Base-by-base conservation (phyloP, 1,139 yeast genomes). In the Nadsonia starkeyi-henricii region DNA sequence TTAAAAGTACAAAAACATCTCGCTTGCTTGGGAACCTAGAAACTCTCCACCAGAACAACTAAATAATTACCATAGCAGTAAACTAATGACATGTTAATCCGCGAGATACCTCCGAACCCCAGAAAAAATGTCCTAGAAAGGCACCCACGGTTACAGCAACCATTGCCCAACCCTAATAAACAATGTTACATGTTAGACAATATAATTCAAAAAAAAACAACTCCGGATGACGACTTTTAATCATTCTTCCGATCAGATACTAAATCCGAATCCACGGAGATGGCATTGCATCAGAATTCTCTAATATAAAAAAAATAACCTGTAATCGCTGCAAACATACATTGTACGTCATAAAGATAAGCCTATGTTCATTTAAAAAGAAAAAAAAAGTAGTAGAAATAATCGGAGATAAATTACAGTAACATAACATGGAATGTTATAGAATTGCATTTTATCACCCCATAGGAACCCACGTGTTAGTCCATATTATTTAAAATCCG, bases 301-400 rank as follows among this genome's bases (percentile, higher is more conserved):
- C 28, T 23, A 5, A 23, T 23, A 5, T 23, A 9, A 23, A 5
- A 5, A 23, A 5, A 5, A 23, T 9, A 5, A n/a, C 28, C 9
- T 9, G 9, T 23, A 23, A 23, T 9, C 28, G 9, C 5, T 5
- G 28, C 28, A 23, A 5, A 17, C 62, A 33, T 47, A 59, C 68
- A 60, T 84, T 83, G 61, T 81, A 84, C 2, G 89, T 82, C 94
- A 84, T 84, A 58, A 83, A 84, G 1, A 84, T 76, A 57, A 82
- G 72, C 65, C 62, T 59, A 44, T 15, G 44, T 48, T 42, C 13
- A 18, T 18, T 5, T 2, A 46, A 7, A 18, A 21, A 15, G 18
- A n/a, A 37, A n/a, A 19, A 12, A 37, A 7, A 20, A 36, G 28
- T 20, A 3, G 12, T 4, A 18, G 28, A 41, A 3, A 20, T 4